Percentiles rank a stretch among this genome's conserved stretches.
Evolutionary conservation across 139 green algal species (phyloP).

Genomic region (Coelastrella sp.): DNA sequence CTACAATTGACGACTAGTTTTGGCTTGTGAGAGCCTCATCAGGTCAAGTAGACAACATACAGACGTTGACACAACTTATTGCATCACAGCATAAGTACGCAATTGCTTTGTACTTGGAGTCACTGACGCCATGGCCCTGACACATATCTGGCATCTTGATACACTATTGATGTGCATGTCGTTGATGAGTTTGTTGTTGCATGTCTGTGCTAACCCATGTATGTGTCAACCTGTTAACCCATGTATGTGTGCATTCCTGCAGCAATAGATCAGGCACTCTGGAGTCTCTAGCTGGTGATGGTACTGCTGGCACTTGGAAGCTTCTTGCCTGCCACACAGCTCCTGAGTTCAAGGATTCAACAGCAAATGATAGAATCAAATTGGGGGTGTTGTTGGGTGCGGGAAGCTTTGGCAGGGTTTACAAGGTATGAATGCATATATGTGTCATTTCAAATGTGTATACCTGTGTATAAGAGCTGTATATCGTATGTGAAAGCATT

Average conservation of each 20-base stretch:
- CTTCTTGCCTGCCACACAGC: conserved; percentile 19
- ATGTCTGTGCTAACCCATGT: not conserved
- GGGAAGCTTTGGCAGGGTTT: conserved; percentile 27
- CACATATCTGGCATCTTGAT: no score
- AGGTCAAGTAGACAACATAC: not conserved
- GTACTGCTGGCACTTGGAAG: not conserved
- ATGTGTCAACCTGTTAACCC: not conserved
- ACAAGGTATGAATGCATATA: not conserved
- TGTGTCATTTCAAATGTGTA: not conserved
- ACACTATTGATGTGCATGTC: no score
- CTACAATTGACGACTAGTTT: no score
- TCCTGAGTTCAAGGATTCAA: conserved; percentile 34
- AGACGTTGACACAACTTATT: not conserved
- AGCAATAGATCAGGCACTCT: conserved; percentile 13
- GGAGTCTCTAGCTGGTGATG: conserved; percentile 3
- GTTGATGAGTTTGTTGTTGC: not conserved
- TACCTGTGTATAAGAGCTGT: no score
- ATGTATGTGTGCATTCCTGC: not conserved
- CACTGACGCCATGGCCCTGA: no score
- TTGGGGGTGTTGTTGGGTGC: conserved; percentile 35
- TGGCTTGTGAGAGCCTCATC: no score
- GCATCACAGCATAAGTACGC: no score
- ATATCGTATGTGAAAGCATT: not conserved
- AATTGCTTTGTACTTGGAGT: no score
- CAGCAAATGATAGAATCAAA: conserved; percentile 19